Base-by-base conservation (phyloP, 2,329 filamentous ascomycete species). In the Trichoderma atrobrunneum region DNA sequence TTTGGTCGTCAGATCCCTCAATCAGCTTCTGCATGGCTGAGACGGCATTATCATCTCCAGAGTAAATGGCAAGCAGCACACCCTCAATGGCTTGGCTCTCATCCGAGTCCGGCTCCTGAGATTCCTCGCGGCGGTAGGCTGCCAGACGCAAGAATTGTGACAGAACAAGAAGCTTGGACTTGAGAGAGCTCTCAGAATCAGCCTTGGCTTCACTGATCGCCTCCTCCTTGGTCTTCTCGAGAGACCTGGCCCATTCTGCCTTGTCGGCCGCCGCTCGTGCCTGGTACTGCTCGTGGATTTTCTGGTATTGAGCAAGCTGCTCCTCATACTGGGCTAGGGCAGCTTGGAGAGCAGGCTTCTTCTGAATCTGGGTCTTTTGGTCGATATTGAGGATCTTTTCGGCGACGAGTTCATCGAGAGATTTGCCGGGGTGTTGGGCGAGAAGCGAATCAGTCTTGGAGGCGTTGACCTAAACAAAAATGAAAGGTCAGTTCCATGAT, bases 31-130 rank as follows among this genome's bases (percentile, higher is more conserved):
- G 82, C 83, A 94, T 94, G 71, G 92, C 89, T 69, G 88, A 84
- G 28, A 96, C 92, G 65, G 92, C 93, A 76, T 85, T 87, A 74
- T 92, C 88, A 77, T 95, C 92, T 61, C 93, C 93, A 60, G 90
- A 89, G 82, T 97, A 96, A 36, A 96, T 91, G 73, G 91, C 87
- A 61, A 94, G 85, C 72, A 97, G 85, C 39, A 93, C 90, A 67
- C 93, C 93, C 82, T 97, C 93, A 73, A 96, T 90, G 43, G 93
- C 93, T 81, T 90, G 90, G 81, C 91, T 93, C 84, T 95, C 92
- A 72, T 94, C 92, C 6, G 87, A 81, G 54, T 85, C 82, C 62
- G 88, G 86, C 76, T 92, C 87, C 70, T 85, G 87, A 74, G 92
- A 92, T 78, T 93, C 91, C 24, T 89, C 87, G 76, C 92, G 88